These are phyloP conservation scores for Colletotrichum plurivorum DNA, from an alignment of 2,329 filamentous ascomycete species.

Conservation along the genomic window DNA sequence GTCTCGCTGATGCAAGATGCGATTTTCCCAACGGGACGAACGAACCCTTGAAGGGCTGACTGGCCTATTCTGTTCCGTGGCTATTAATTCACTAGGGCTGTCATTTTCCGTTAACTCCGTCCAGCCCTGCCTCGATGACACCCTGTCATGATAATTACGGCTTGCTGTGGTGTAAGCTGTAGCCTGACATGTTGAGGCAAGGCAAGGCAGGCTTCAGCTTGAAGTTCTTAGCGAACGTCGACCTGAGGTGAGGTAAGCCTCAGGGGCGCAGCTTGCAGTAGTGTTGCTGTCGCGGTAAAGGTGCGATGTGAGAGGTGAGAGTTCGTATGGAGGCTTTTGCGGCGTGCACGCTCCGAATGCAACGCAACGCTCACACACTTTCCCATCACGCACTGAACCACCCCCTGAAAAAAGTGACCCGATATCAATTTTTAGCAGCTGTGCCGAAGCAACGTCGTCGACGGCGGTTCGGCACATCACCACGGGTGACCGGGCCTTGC, in stretches of 20 bases:
- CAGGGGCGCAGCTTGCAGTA: conserved; percentile 20
- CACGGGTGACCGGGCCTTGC: background rate
- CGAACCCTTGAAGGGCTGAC: too few relatives aligned
- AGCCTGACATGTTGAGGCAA: background rate
- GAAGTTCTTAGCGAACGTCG: background rate
- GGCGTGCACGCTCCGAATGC: too few relatives aligned
- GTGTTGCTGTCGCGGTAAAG: background rate
- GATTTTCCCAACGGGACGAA: conserved; percentile 5
- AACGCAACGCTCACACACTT: too few relatives aligned
- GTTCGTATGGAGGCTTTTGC: background rate
- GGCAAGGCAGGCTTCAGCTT: conserved; percentile 9
- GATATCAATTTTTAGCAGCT: background rate
- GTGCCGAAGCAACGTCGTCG: background rate
- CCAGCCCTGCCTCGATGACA: too few relatives aligned
- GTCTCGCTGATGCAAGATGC: conserved; percentile 14
- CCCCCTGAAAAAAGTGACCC: background rate
- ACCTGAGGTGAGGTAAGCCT: conserved; percentile 10
- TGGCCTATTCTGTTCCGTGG: too few relatives aligned
- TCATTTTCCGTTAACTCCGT: too few relatives aligned
- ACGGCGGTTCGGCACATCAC: background rate
- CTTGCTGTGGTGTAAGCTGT: background rate
- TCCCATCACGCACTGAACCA: background rate
- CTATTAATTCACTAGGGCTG: too few relatives aligned
- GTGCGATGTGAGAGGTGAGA: background rate
- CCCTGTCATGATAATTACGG: too few relatives aligned